These are phyloP conservation scores for Sanghuangporus sanghuang DNA, from an alignment of 1,284 basidiomycete genomes.

Conservation along the genomic window DNA sequence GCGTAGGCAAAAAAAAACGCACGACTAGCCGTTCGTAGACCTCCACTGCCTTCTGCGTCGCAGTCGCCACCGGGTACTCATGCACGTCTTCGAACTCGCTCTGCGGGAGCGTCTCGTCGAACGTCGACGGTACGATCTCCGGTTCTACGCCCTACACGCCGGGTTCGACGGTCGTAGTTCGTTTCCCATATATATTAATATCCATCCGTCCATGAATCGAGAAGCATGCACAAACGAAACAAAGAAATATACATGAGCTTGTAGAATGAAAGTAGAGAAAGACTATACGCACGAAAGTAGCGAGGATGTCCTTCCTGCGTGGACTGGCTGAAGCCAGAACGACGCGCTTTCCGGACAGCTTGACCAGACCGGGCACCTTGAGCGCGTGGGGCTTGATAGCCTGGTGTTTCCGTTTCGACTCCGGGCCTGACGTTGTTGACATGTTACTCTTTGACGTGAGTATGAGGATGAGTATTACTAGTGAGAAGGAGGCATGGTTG, in stretches of 20 bases:
- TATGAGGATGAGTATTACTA: background rate
- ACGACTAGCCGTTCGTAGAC: constrained; percentile 88
- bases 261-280: no score
- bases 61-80: constrained; percentile 93
- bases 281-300: constrained; percentile 57
- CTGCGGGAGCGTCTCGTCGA: constrained; percentile 77
- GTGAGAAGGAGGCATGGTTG: no score
- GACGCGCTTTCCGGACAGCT: constrained; percentile 69
- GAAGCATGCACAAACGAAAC: no score
- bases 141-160: constrained; percentile 72
- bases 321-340: constrained; percentile 86
- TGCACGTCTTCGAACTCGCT: constrained; percentile 71
- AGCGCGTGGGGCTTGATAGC: constrained; percentile 70
- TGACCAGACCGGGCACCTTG: constrained; percentile 62
- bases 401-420: constrained; percentile 32
- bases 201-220: no score
- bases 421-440: no score
- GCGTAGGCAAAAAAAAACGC: constrained; percentile 28
- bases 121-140: constrained; percentile 86
- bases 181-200: no score
- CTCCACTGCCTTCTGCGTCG: constrained; percentile 87
- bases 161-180: no score
- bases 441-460: no score
- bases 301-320: constrained; percentile 81
- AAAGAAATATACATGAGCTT: no score